A percentile compares a stretch with the other conserved stretches of the same genome.
phyloP scores from a whole-genome alignment of 192 early-diverging fungal species.

The Bifiguratus adelaidae region DNA sequence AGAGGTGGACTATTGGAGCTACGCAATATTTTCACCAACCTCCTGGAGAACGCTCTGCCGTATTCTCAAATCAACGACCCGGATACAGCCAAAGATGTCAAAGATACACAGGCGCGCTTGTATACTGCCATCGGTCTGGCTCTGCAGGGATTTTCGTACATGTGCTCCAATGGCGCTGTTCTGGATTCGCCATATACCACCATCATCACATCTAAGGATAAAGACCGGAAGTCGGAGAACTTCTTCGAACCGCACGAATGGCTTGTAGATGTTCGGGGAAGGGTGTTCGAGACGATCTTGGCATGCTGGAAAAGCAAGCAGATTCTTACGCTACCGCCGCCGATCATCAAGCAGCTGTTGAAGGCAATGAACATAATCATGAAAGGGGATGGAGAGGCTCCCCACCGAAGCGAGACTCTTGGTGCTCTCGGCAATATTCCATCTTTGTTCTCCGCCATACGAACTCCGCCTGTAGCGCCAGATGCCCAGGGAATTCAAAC shows the following conservation, averaged over 20 bases:
- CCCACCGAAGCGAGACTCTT: slow-evolving; percentile 16
- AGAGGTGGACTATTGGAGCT: too few species aligned
- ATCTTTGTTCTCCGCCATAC: slow-evolving; percentile 14
- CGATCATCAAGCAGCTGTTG: slow-evolving; percentile 49
- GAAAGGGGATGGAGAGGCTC: slow-evolving; percentile 60
- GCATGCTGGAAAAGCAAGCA: slow-evolving; percentile 35
- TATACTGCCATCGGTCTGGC: slow-evolving; percentile 40
- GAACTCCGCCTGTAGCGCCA: slow-evolving; percentile 35
- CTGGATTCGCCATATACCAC: slow-evolving; percentile 62
- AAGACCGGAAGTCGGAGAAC: slow-evolving; percentile 36
- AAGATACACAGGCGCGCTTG: slow-evolving; percentile 22
- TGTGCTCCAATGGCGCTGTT: slow-evolving; percentile 60
- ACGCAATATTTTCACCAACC: slow-evolving; percentile 22
- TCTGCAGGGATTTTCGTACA: slow-evolving; percentile 51
- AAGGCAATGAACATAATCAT: too few species aligned
- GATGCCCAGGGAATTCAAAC: slow-evolving; percentile 56
- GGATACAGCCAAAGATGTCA: slow-evolving; percentile 20
- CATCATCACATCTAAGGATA: slow-evolving; percentile 33
- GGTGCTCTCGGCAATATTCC: slow-evolving; percentile 2
- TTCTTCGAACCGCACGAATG: slow-evolving; percentile 69
- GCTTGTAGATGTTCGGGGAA: slow-evolving; percentile 48
- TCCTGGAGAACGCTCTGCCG: slow-evolving; percentile 32
- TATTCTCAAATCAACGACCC: slow-evolving; percentile 11
- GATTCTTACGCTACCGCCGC: slow-evolving; percentile 46
- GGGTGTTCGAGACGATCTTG: slow-evolving; percentile 51